Evolutionary conservation across 805 yeast genomes (phyloP).

Genomic region (Saturnispora ahearnii): DNA sequence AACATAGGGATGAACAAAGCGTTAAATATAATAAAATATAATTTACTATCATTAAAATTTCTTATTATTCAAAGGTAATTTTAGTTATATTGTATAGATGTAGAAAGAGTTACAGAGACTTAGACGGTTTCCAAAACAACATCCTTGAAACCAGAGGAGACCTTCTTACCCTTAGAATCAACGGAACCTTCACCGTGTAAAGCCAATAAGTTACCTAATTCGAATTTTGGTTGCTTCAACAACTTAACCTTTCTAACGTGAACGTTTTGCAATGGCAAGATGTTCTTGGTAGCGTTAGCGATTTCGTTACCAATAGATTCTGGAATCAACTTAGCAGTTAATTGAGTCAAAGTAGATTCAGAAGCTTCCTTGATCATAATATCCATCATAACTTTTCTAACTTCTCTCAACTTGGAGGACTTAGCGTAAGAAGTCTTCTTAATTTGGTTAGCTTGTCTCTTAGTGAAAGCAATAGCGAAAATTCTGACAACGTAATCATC

Average conservation of each 20-base stretch:
- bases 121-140: constrained; percentile 96
- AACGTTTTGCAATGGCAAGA: constrained; percentile 97
- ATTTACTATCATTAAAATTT: constrained; percentile 4
- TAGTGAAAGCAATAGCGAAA: constrained; percentile 97
- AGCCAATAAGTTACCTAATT: constrained; percentile 90
- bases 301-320: constrained; percentile 98
- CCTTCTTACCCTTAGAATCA: constrained; percentile 98
- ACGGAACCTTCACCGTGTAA: constrained; percentile 93
- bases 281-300: constrained; percentile 89
- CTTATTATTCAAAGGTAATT: constrained; percentile 8
- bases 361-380: constrained; percentile 95
- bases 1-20: too few species aligned
- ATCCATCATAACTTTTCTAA: constrained; percentile 94
- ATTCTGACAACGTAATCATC: constrained; percentile 96
- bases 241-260: constrained; percentile 98
- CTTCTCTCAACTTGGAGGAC: constrained; percentile 93
- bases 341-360: constrained; percentile 90
- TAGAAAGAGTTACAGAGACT: constrained; percentile 21
- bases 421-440: constrained; percentile 98
- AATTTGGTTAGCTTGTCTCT: constrained; percentile 93
- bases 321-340: constrained; percentile 94
- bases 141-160: constrained; percentile 92
- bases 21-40: neutral
- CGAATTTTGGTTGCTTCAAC: constrained; percentile 98
- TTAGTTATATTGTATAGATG: constrained; percentile 10